Conservation (phyloP, 495 filamentous ascomycete species). For the Paragyromitra xinjiangensis region DNA sequence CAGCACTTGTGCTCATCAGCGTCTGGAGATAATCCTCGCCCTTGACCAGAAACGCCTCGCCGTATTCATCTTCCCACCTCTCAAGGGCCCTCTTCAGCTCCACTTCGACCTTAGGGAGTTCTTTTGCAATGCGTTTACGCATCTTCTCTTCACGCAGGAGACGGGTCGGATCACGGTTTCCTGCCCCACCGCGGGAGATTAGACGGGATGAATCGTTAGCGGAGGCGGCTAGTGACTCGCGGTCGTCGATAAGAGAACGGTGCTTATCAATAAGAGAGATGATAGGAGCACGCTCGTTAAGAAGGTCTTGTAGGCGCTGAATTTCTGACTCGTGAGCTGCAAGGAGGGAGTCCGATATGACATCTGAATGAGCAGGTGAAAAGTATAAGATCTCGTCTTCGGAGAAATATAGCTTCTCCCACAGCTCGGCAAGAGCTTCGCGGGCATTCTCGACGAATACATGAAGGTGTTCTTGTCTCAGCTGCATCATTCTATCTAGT, state of each 20-base stretch:
- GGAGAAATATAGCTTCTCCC: conserved; percentile 91
- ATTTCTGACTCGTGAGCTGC: conserved; percentile 91
- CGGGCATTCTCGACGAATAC: conserved; percentile 94
- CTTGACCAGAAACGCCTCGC: conserved; percentile 88
- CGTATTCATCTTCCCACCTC: conserved; percentile 92
- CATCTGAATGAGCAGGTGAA: conserved; percentile 86
- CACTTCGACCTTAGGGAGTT: conserved; percentile 86
- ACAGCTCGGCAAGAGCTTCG: conserved; percentile 87
- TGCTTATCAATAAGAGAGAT: conserved; percentile 85
- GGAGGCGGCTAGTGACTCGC: conserved; percentile 83
- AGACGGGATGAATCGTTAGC: conserved; percentile 94
- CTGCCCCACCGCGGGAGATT: conserved; percentile 83
- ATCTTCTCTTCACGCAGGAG: conserved; percentile 98
- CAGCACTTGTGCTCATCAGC: conserved; percentile 74
- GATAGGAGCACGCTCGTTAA: conserved; percentile 85
- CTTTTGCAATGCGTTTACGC: conserved; percentile 94
- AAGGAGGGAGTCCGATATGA: conserved; percentile 88
- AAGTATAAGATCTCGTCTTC: conserved; percentile 99
- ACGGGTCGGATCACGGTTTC: conserved; percentile 90
- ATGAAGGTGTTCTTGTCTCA: conserved; percentile 94
- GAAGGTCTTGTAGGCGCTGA: conserved; percentile 77
- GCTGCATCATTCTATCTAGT: conserved; percentile 80
- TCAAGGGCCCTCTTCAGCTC: conserved; percentile 84
- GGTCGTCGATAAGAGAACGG: conserved; percentile 82
- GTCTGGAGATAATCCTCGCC: conserved; percentile 94